Percentiles rank a stretch among this genome's conserved stretches.
Evolutionary conservation across 2,329 filamentous ascomycete genomes (phyloP).

Genomic region (Macroventuria anomochaeta): DNA sequence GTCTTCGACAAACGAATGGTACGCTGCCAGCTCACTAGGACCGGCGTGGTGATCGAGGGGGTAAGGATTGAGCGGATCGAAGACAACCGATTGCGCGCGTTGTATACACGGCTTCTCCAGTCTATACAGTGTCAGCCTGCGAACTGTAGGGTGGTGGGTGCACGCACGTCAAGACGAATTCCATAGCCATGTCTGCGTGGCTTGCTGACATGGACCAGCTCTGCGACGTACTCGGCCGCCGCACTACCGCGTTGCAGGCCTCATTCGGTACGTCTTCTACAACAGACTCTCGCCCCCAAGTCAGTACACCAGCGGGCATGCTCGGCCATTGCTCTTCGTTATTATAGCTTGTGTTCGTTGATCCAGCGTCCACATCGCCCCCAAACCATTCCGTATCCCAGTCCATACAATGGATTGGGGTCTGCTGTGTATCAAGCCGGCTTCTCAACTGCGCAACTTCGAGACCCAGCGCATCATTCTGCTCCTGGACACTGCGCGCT

Average conservation of each 20-base stretch:
- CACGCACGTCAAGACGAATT: conserved; percentile 46
- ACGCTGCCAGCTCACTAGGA: background rate
- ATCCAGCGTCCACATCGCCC: too few relatives aligned
- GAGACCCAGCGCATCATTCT: background rate
- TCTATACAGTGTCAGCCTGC: conserved; percentile 21
- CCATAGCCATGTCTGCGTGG: conserved; percentile 31
- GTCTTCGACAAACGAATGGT: conserved; percentile 1
- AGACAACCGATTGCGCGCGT: conserved; percentile 30
- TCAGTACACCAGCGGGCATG: background rate
- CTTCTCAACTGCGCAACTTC: background rate
- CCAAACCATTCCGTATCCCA: too few relatives aligned
- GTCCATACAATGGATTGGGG: too few relatives aligned
- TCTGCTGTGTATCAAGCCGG: background rate
- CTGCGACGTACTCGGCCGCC: background rate
- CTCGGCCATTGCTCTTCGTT: background rate
- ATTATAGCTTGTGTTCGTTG: too few relatives aligned
- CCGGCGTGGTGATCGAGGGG: background rate
- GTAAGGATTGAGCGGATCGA: conserved; percentile 6
- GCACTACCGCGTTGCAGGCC: background rate
- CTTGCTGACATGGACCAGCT: conserved; percentile 4
- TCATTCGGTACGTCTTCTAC: background rate
- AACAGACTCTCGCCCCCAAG: background rate
- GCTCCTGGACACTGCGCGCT: conserved; percentile 16
- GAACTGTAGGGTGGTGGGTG: background rate
- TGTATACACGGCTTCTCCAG: conserved; percentile 46